phyloP scores from a whole-genome alignment of 2,329 filamentous ascomycete genomes.

The Calonectria ilicicola region DNA sequence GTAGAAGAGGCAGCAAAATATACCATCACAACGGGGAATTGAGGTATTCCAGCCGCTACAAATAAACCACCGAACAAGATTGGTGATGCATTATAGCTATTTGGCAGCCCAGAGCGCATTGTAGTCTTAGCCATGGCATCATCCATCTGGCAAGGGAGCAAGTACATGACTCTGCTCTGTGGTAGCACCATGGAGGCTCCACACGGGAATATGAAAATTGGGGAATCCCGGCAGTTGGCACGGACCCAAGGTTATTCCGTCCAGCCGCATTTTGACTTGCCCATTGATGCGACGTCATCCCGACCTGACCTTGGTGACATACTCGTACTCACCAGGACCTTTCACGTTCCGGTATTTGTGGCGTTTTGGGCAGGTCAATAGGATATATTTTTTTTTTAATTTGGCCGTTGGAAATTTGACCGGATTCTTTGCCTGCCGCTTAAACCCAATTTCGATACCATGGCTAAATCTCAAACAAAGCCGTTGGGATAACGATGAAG shows the following conservation, averaged over 20 bases:
- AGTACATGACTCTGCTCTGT: no score
- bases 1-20: no score
- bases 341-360: background rate
- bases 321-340: background rate
- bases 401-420: background rate
- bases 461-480: background rate
- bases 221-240: background rate
- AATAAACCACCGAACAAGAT: no score
- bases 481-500: background rate
- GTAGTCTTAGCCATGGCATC: no score
- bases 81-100: no score
- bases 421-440: background rate
- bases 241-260: constrained; percentile 11
- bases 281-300: background rate
- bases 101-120: no score
- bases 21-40: no score
- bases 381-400: no score
- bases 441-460: no score
- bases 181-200: background rate
- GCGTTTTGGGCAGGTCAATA: background rate
- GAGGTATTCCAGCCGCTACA: no score
- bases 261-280: background rate
- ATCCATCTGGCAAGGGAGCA: no score
- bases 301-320: background rate
- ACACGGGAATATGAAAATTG: background rate